Evolutionary conservation across 805 yeast genomes (phyloP), one percentile per base, ranked within the genome.

Genomic region (Saccharomycopsis selenospora): DNA sequence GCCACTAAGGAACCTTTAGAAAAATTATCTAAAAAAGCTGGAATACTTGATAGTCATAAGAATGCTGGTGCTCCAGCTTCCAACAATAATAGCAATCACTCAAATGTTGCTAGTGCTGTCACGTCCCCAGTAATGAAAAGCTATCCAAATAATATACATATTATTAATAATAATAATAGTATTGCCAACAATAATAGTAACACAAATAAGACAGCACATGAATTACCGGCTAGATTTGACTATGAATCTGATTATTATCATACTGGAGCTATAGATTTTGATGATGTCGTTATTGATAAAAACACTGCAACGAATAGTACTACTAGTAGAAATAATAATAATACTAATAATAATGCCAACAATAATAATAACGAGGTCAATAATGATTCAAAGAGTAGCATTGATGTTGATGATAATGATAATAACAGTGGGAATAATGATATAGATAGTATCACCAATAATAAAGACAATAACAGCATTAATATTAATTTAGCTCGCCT

Each of bases 1-100:
- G 54, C 54, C 18, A 30, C 51, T 8, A 51, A 47, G 26, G 54
- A 51, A 36, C 51, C 48, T 5, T 30, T 45, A 1, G 48, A 51
- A 22, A 48, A 48, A 13, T 43, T 33, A 41, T 29, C 28, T 4
- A 27, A 20, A 11, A 43, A 43, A 25, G 42, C 42, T 33, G 11
- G 7, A 27, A 11, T n/a, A n/a, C n/a, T n/a, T n/a, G n/a, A n/a
- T n/a, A n/a, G n/a, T n/a, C n/a, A n/a, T n/a, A n/a, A n/a, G n/a
- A n/a, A n/a, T n/a, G n/a, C n/a, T n/a, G n/a, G n/a, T n/a, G n/a
- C n/a, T n/a, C n/a, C n/a, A n/a, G n/a, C n/a, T n/a, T n/a, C n/a
- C 29, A 27, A 27, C 29, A 27, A 7, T 27, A 20, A 7, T 20
- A 13, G 40, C 23, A 7, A 13, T 10, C 23, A 20, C 40, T 7